Percentiles rank a stretch among this genome's conserved stretches.
phyloP scores from a whole-genome alignment of 2,329 filamentous ascomycete species.

The Boeremia exigua region DNA sequence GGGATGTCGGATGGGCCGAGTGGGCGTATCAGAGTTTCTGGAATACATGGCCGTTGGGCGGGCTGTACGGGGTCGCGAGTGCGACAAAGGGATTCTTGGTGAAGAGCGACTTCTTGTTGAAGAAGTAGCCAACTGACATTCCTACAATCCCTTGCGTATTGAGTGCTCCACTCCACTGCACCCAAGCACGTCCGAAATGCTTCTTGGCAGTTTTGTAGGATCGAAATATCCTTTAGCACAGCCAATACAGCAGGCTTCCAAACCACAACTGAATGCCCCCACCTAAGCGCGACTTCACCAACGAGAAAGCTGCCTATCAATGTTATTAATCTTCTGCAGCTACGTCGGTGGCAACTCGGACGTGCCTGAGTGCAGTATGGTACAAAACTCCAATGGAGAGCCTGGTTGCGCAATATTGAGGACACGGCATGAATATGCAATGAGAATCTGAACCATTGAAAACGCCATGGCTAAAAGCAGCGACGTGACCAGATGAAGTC shows the following conservation, averaged over 20 bases:
- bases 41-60: conserved; percentile 47
- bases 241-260: too few relatives aligned
- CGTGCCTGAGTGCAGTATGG: too few relatives aligned
- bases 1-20: conserved; percentile 32
- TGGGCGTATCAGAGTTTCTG: conserved; percentile 38
- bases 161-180: background rate
- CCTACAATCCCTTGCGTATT: background rate
- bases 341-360: too few relatives aligned
- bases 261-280: too few relatives aligned
- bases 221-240: too few relatives aligned
- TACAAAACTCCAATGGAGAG: too few relatives aligned
- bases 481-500: background rate
- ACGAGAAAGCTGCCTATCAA: too few relatives aligned
- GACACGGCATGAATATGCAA: conserved; percentile 4
- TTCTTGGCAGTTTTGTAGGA: too few relatives aligned
- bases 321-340: too few relatives aligned
- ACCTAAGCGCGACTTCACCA: too few relatives aligned
- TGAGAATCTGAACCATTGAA: background rate
- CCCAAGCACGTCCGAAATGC: too few relatives aligned
- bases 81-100: conserved; percentile 43
- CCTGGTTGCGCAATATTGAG: background rate
- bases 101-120: conserved; percentile 43
- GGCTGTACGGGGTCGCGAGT: conserved; percentile 49
- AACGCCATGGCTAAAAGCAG: background rate
- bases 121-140: conserved; percentile 23